Conservation (phyloP, 2,329 filamentous ascomycete genomes). For the Trichophyton simii region DNA sequence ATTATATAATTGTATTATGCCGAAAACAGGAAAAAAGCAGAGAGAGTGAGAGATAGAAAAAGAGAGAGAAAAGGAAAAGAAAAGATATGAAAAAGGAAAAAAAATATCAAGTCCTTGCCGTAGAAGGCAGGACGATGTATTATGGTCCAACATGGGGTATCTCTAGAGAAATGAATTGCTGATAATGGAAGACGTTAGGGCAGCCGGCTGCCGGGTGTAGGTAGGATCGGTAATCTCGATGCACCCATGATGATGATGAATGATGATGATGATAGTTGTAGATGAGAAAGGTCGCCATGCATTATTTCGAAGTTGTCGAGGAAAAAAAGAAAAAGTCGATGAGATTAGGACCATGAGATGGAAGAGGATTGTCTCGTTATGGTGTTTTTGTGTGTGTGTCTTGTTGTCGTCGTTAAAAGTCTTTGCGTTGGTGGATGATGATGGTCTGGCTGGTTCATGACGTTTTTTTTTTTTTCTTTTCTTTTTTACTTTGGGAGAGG, state of each 20-base stretch:
- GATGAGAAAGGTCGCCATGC: constrained; percentile 2
- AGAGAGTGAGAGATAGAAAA: background rate
- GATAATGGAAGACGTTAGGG: constrained; percentile 1
- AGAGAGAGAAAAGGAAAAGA: background rate
- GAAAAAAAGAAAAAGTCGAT: background rate
- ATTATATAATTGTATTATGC: constrained; percentile 4
- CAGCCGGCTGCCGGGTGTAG: constrained; percentile 11
- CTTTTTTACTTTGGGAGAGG: constrained; percentile 14
- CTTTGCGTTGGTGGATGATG: background rate
- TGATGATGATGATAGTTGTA: background rate
- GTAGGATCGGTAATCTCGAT: too few species aligned
- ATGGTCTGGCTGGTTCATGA: background rate
- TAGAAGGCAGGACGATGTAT: constrained; percentile 5
- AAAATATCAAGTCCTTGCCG: background rate
- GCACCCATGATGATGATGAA: background rate
- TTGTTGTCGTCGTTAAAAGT: background rate
- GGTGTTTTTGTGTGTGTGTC: too few species aligned
- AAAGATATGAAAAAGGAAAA: background rate
- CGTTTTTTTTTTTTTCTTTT: background rate
- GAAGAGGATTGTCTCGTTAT: background rate
- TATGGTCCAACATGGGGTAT: constrained; percentile 4
- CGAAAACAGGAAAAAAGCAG: background rate
- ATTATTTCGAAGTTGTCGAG: background rate
- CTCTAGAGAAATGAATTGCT: constrained; percentile 3
- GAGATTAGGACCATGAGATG: background rate